Evolutionary conservation across 2,329 filamentous ascomycete genomes (phyloP).

Genomic region (Trichoderma semiorbis): DNA sequence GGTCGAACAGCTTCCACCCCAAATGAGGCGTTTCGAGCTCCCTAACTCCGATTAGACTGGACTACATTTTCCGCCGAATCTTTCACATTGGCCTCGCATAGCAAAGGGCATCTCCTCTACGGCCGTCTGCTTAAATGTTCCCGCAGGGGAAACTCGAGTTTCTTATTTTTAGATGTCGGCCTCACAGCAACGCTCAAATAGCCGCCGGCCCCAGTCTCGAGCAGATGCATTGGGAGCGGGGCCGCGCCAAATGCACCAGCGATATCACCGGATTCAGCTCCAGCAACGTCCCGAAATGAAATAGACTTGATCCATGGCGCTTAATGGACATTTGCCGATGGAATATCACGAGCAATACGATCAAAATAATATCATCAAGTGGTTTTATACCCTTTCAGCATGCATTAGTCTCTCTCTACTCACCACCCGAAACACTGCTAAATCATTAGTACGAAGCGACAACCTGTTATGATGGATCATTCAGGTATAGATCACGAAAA

Average conservation of each 20-base stretch:
- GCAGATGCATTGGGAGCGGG: neutral
- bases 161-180: neutral
- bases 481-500: neutral
- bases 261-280: neutral
- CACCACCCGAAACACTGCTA: neutral
- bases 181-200: neutral
- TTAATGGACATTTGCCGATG: neutral
- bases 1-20: too few species aligned
- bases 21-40: neutral
- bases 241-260: neutral
- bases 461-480: neutral
- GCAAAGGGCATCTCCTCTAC: neutral
- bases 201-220: neutral
- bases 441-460: neutral
- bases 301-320: neutral
- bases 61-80: neutral
- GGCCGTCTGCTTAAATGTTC: accelerated
- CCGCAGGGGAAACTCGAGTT: neutral
- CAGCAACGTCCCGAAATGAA: neutral
- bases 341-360: neutral
- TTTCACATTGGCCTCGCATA: neutral
- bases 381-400: neutral
- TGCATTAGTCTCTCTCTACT: neutral
- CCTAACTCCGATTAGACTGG: neutral
- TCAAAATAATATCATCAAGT: neutral